phyloP scores from a whole-genome alignment of 306 rosid species.

The Chamaecrista fasciculata region DNA sequence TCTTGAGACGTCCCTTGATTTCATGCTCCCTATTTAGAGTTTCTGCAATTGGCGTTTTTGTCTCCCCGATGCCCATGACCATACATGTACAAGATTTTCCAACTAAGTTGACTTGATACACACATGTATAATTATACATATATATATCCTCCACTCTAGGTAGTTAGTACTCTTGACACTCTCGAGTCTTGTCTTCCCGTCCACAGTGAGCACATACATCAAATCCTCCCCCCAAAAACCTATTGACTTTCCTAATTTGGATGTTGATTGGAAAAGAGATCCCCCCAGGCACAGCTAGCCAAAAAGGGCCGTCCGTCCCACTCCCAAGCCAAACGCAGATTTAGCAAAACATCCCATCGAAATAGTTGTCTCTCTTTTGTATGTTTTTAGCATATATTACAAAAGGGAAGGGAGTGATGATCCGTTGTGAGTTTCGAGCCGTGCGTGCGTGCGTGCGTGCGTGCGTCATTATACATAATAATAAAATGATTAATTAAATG shows the following conservation, averaged over 20 bases:
- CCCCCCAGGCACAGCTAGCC: constrained; percentile 18
- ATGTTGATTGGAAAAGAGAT: constrained; percentile 31
- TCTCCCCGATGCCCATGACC: constrained; percentile 16
- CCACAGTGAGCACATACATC: constrained; percentile 37
- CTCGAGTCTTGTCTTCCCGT: constrained; percentile 55
- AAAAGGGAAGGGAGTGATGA: too few relatives aligned
- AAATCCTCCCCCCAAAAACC: constrained; percentile 44
- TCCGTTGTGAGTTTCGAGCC: too few relatives aligned
- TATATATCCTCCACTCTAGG: too few relatives aligned
- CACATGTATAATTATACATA: not conserved
- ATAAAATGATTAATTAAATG: too few relatives aligned
- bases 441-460: too few relatives aligned
- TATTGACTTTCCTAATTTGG: constrained; percentile 81
- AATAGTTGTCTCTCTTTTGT: not conserved
- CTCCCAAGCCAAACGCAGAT: not conserved
- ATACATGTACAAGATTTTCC: too few relatives aligned
- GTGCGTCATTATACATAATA: too few relatives aligned
- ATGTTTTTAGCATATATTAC: too few relatives aligned
- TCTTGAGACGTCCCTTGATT: constrained; percentile 36
- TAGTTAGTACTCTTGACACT: constrained; percentile 24
- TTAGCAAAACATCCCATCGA: constrained; percentile 34
- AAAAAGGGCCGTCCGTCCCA: constrained; percentile 15
- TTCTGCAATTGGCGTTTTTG: constrained; percentile 40
- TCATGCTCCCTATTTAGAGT: constrained; percentile 36
- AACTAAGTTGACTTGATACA: too few relatives aligned